Evolutionary conservation across 1,139 yeast species (phyloP), one percentile per base, ranked within the genome.

Genomic region (Debaryomyces robertsiae): DNA sequence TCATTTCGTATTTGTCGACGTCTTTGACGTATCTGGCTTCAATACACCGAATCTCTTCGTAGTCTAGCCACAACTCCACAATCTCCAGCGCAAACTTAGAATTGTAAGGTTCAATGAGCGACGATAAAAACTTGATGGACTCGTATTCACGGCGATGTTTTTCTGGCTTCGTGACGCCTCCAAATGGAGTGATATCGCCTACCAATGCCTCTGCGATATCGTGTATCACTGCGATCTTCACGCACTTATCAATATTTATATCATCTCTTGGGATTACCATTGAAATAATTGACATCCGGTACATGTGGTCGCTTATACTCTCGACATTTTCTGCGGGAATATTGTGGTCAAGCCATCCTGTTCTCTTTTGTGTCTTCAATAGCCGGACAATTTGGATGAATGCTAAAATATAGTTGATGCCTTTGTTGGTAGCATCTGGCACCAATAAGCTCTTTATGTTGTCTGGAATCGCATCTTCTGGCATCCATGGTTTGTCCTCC

Each of bases 281-380:
- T 17, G 95, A 73, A 40, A 91, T 81, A 32, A 91, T 72, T 4
- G 91, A 82, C 98, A 94, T 93, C 46, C 99, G 77, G 60, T 93
- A 93, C 98, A 93, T 93, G 62, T 93, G 99, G 62, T 93, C 98
- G 13, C 91, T 77, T 42, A 93, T 91, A 38, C 91, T 82, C 62
- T 93, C 94, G 1, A 77, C 75, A 22, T 65, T 55, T 1, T 51
- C 57, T 7, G 63, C 58, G 0, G 80, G 75, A 25, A 93, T 74
- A 10, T 79, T 80, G 54, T 81, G 80, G 55, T 90, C 91, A 22
- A 93, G 63, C 98, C 98, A 93, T 2, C 98, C 98, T 0, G 98
- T 91, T 57, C 98, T 78, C 51, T 77, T 82, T 52, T 89, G 95
- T 5, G 82, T 71, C 64, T 93, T 93, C 54, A 93, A 73, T 28